phyloP scores from a whole-genome alignment of 2,329 filamentous ascomycete species.

The Colletotrichum ledebouriae region DNA sequence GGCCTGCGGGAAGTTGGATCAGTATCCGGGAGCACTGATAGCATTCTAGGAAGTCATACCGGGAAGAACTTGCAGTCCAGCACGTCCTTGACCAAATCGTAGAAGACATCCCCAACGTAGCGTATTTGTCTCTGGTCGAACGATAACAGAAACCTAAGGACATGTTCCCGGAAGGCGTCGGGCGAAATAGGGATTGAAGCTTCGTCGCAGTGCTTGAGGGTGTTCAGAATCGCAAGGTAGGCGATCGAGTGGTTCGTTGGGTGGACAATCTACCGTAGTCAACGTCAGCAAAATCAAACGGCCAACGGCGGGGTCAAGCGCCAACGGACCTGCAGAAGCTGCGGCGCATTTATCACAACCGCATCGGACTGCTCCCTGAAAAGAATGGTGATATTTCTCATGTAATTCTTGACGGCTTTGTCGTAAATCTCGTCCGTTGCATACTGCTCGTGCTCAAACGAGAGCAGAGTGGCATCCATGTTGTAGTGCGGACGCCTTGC shows the following conservation, averaged over 20 bases:
- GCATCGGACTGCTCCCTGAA: conserved; percentile 50
- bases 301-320: conserved; percentile 2
- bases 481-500: conserved; percentile 30
- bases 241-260: conserved; percentile 65
- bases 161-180: conserved; percentile 54
- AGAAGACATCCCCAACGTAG: conserved; percentile 61
- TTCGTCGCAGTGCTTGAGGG: conserved; percentile 48
- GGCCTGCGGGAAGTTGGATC: conserved; percentile 53
- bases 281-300: conserved; percentile 18
- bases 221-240: conserved; percentile 62
- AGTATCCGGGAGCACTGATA: conserved; percentile 4
- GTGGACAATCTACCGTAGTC: conserved; percentile 56
- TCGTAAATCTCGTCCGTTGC: conserved; percentile 56
- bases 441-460: conserved; percentile 55
- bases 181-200: conserved; percentile 12
- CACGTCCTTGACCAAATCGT: conserved; percentile 59
- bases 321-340: conserved; percentile 58
- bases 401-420: conserved; percentile 54
- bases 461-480: conserved; percentile 56
- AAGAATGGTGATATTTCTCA: conserved; percentile 54
- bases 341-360: conserved; percentile 51
- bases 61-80: conserved; percentile 56
- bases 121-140: conserved; percentile 67
- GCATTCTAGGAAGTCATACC: conserved; percentile 50
- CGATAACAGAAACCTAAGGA: conserved; percentile 59